Evolutionary conservation across 2,329 filamentous ascomycete species (phyloP).

Genomic region (Neonectria magnoliae): DNA sequence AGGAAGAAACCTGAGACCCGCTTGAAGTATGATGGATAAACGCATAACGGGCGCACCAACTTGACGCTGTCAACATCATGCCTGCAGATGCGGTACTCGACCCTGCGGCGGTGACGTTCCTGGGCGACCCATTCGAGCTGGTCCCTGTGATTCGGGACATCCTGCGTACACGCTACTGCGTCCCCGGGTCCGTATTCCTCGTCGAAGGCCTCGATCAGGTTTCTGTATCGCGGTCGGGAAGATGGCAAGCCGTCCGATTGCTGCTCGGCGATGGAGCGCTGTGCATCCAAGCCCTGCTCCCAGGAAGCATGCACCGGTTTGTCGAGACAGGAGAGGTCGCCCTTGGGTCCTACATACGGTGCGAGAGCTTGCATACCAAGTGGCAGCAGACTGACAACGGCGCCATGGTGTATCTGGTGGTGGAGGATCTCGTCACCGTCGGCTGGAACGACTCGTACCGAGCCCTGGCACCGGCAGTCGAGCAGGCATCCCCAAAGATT

Average conservation of each 20-base stretch:
- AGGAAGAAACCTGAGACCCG: slow-evolving; percentile 26
- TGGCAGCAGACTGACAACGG: slow-evolving; percentile 32
- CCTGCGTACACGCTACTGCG: slow-evolving; percentile 58
- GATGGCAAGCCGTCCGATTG: slow-evolving; percentile 58
- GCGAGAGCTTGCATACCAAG: slow-evolving; percentile 54
- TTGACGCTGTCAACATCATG: slow-evolving; percentile 36
- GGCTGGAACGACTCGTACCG: slow-evolving; percentile 59
- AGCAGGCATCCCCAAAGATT: background rate
- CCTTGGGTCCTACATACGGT: slow-evolving; percentile 59
- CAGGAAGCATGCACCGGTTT: slow-evolving; percentile 58
- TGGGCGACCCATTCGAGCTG: slow-evolving; percentile 42
- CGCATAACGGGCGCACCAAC: background rate
- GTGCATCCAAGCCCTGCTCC: slow-evolving; percentile 64
- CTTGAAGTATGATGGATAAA: slow-evolving; percentile 15
- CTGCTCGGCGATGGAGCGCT: slow-evolving; percentile 63
- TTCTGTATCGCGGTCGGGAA: slow-evolving; percentile 46
- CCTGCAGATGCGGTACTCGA: slow-evolving; percentile 36
- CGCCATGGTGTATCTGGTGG: slow-evolving; percentile 55
- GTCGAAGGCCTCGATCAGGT: slow-evolving; percentile 57
- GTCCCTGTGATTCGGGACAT: slow-evolving; percentile 59
- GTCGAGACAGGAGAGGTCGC: slow-evolving; percentile 56
- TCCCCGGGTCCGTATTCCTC: slow-evolving; percentile 60
- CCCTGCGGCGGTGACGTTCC: slow-evolving; percentile 40
- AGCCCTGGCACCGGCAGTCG: slow-evolving; percentile 1
- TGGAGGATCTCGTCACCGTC: slow-evolving; percentile 56